Conservation (phyloP, 352 stramenopile species). For the Globisporangium nodosum region DNA sequence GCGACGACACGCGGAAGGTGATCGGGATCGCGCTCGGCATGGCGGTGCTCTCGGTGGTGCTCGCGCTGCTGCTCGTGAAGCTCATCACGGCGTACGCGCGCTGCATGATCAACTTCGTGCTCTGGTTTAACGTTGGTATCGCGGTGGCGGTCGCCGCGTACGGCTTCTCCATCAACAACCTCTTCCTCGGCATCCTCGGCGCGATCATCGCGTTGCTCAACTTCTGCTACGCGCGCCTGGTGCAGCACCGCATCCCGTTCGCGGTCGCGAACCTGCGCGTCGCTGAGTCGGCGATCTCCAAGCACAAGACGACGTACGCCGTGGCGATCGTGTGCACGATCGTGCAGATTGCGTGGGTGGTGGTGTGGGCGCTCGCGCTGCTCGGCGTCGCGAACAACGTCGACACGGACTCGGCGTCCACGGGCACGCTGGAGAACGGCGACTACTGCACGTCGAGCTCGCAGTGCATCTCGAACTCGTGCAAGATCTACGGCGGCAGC, state of each 20-base stretch:
- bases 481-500: slow-evolving; percentile 13
- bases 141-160: slow-evolving; percentile 59
- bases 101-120: slow-evolving; percentile 80
- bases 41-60: slow-evolving; percentile 48
- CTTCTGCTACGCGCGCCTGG: slow-evolving; percentile 82
- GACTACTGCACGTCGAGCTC: slow-evolving; percentile 19
- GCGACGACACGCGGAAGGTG: slow-evolving; percentile 55
- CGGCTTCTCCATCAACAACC: slow-evolving; percentile 59
- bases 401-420: slow-evolving; percentile 24
- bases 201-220: slow-evolving; percentile 59
- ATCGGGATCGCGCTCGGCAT: slow-evolving; percentile 49
- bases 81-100: slow-evolving; percentile 74
- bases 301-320: slow-evolving; percentile 85
- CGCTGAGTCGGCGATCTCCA: slow-evolving; percentile 84
- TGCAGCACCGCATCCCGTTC: slow-evolving; percentile 91
- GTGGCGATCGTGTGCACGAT: slow-evolving; percentile 85
- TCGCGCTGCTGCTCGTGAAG: slow-evolving; percentile 67
- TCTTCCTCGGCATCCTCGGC: slow-evolving; percentile 66
- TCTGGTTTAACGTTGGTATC: slow-evolving; percentile 84
- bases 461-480: slow-evolving; percentile 38
- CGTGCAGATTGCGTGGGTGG: slow-evolving; percentile 87
- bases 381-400: slow-evolving; percentile 86
- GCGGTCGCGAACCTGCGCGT: slow-evolving; percentile 90
- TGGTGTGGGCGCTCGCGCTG: slow-evolving; percentile 85
- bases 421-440: slow-evolving; percentile 12